Conservation (phyloP, 1,139 yeast species). For the Lodderomyces beijingensis region DNA sequence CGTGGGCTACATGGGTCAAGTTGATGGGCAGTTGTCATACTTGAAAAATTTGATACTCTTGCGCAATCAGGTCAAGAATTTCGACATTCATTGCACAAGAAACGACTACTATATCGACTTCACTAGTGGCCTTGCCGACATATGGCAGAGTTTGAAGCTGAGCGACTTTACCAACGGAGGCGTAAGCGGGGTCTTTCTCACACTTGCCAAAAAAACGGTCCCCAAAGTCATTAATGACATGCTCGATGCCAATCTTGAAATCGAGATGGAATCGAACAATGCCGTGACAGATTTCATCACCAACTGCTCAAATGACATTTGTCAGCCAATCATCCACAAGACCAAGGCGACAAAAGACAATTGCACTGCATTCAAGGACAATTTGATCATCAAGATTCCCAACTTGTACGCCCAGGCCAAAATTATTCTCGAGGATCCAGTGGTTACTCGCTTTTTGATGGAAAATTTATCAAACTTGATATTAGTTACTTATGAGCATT, state of each 20-base stretch:
- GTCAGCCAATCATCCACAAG: slow-evolving; percentile 25
- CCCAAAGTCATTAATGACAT: slow-evolving; percentile 83
- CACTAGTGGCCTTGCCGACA: slow-evolving; percentile 61
- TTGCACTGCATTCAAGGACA: slow-evolving; percentile 38
- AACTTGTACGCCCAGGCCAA: slow-evolving; percentile 49
- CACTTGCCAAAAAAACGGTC: slow-evolving; percentile 62
- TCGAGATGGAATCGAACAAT: slow-evolving; percentile 68
- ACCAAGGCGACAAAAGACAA: slow-evolving; percentile 14
- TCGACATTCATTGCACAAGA: slow-evolving; percentile 75
- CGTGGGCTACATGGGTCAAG: slow-evolving; percentile 35
- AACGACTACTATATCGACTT: slow-evolving; percentile 77
- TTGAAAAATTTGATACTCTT: slow-evolving; percentile 69
- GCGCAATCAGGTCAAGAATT: slow-evolving; percentile 66
- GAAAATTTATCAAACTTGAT: slow-evolving; percentile 29
- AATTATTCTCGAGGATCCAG: slow-evolving; percentile 39
- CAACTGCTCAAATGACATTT: slow-evolving; percentile 33
- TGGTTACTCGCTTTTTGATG: slow-evolving; percentile 29
- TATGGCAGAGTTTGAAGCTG: slow-evolving; percentile 43
- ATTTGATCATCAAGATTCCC: slow-evolving; percentile 51
- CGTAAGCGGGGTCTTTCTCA: slow-evolving; percentile 43
- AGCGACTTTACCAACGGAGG: slow-evolving; percentile 29
- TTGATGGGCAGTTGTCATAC: slow-evolving; percentile 64
- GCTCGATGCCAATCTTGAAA: slow-evolving; percentile 79
- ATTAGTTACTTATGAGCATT: slow-evolving; percentile 29
- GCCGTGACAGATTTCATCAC: slow-evolving; percentile 60